A percentile compares a stretch with the other conserved stretches of the same genome.
Evolutionary conservation across 2,329 filamentous ascomycete species (phyloP).

Genomic region (Botrytis deweyae): DNA sequence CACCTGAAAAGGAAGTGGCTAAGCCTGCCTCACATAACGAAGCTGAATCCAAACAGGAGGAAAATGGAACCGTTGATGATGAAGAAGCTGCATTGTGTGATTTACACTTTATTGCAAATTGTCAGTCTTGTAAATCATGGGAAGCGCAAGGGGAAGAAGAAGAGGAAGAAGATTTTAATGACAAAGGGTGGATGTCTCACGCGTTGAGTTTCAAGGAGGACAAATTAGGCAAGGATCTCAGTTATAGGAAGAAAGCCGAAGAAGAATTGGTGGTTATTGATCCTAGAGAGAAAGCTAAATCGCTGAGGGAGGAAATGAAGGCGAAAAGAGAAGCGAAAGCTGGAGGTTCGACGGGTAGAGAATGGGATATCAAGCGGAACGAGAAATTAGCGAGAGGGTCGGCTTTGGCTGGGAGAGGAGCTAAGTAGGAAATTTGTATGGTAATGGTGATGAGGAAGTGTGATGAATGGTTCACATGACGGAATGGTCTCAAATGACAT

Average conservation of each 20-base stretch:
- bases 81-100: constrained; percentile 81
- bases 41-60: constrained; percentile 26
- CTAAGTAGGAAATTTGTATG: constrained; percentile 43
- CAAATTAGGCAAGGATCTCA: constrained; percentile 83
- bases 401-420: constrained; percentile 56
- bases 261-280: constrained; percentile 93
- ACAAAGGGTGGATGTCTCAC: constrained; percentile 82
- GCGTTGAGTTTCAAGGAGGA: constrained; percentile 84
- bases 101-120: constrained; percentile 92
- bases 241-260: constrained; percentile 85
- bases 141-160: constrained; percentile 52
- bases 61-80: constrained; percentile 47
- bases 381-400: constrained; percentile 54
- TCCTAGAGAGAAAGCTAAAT: constrained; percentile 76
- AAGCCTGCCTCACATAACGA: constrained; percentile 31
- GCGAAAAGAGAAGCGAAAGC: constrained; percentile 54
- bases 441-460: background rate
- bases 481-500: background rate
- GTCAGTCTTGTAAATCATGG: constrained; percentile 88
- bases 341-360: constrained; percentile 50
- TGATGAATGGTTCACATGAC: background rate
- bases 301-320: constrained; percentile 64
- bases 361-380: constrained; percentile 60
- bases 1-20: constrained; percentile 43
- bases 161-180: constrained; percentile 56